phyloP scores from a whole-genome alignment of 73 alveolate species.

The Diophrys sp. region DNA sequence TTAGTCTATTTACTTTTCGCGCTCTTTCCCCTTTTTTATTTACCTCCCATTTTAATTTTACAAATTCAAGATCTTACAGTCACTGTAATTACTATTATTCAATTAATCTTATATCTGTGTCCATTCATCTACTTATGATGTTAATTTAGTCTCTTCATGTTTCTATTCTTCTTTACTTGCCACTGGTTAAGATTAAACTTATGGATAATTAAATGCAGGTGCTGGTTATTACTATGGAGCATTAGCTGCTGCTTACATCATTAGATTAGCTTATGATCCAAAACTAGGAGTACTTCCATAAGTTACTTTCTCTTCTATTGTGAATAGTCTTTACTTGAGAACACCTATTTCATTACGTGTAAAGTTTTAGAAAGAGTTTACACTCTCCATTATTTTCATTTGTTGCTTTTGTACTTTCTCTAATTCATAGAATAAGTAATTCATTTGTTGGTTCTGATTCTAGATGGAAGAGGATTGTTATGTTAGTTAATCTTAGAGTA shows the following conservation, averaged over 20 bases:
- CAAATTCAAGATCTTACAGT: too few species aligned
- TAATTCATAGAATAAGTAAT: neutral
- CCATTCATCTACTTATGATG: neutral
- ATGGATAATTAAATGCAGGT: too few species aligned
- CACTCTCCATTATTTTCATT: slow-evolving; percentile 7
- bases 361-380: slow-evolving; percentile 7
- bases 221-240: neutral
- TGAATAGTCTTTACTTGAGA: neutral
- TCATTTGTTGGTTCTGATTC: neutral
- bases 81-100: neutral
- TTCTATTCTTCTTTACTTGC: too few species aligned
- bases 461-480: too few species aligned
- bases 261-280: too few species aligned
- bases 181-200: too few species aligned
- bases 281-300: too few species aligned
- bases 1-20: too few species aligned
- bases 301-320: neutral
- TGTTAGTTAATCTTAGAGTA: too few species aligned
- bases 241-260: neutral
- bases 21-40: too few species aligned
- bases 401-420: slow-evolving; percentile 3
- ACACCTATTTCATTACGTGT: slow-evolving; percentile 1
- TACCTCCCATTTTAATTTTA: too few species aligned
- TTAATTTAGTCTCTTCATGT: neutral
- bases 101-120: neutral